Evolutionary conservation across 2,329 filamentous ascomycete species (phyloP), one percentile per base, ranked within the genome.

Genomic region (Colletotrichum tanaceti): DNA sequence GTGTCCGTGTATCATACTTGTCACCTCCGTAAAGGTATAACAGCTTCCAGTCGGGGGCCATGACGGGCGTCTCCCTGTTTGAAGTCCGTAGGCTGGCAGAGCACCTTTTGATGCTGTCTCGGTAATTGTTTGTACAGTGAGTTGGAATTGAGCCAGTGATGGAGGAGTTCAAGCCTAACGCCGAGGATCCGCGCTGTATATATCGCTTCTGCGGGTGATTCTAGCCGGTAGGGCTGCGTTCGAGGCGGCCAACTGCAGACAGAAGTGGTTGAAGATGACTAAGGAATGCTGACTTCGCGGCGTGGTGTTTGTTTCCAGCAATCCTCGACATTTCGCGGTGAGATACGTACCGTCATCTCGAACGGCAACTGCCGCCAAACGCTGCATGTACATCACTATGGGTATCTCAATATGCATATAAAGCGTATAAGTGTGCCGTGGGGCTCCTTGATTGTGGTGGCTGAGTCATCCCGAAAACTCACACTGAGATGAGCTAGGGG

Each of bases 21-120:
- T 78, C 74, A 46, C 80, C 81, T 32, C 82, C 81, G 43, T 80
- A 83, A 65, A 83, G 78, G 69, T 77, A 79, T 14, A 70, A 47
- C n/a, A 70, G 22, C 24, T 70, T 63, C 67, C 58, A 68, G 46
- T 70, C 63, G 2, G 58, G 63, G 22, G 63, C 58, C 67, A 70
- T 70, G 13, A n/a, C 44, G 24, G 24, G 22, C 35, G 50, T 44
- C 55, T 28, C 43, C 32, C 16, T 20, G 39, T 28, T 32, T 16
- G 38, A 24, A 11, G 35, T 18, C 32, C 9, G 32, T 10, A 32
- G 9, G 24, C 35, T 55, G 38, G 44, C 38, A 20, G 4, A 32
- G 22, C 16, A 28, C n/a, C 53, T 55, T 32, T 14, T 10, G 28
- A 16, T 39, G 16, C 10, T 32, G 14, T 32, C 18, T 20, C 13